A percentile compares a stretch with the other conserved stretches of the same genome.
These are phyloP conservation scores for Protea cynaroides DNA, from an alignment of 164 flowering plant species.

Conservation along the genomic window DNA sequence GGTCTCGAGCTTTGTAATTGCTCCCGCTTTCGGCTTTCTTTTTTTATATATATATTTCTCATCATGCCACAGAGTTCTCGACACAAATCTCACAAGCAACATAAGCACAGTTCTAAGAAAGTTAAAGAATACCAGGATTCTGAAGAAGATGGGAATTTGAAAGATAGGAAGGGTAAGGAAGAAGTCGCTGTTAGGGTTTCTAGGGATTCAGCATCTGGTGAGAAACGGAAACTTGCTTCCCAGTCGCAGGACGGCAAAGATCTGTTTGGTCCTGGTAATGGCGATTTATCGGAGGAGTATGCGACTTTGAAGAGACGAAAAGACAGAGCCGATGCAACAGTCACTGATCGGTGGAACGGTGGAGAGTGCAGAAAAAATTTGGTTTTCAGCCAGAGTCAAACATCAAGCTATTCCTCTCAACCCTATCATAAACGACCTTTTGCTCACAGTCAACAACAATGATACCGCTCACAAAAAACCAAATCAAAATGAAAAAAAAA, in stretches of 20 bases:
- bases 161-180: slow-evolving; percentile 21
- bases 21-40: too few species aligned
- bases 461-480: too few species aligned
- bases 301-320: slow-evolving; percentile 20
- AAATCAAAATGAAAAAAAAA: too few species aligned
- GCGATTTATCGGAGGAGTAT: slow-evolving; percentile 16
- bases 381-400: too few species aligned
- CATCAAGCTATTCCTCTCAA: too few species aligned
- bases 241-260: slow-evolving; percentile 12
- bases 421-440: too few species aligned
- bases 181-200: slow-evolving; percentile 19
- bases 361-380: too few species aligned
- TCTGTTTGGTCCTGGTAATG: slow-evolving; percentile 12
- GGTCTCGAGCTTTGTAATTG: too few species aligned
- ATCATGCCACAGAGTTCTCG: slow-evolving; percentile 45
- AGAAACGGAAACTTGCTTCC: slow-evolving; percentile 16
- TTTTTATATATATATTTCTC: too few species aligned
- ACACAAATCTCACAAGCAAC: slow-evolving; percentile 51
- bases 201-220: slow-evolving; percentile 18
- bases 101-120: slow-evolving; percentile 47
- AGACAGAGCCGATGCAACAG: slow-evolving; percentile 18
- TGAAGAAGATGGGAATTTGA: slow-evolving; percentile 18
- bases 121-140: slow-evolving; percentile 28
- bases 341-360: slow-evolving; percentile 27
- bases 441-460: too few species aligned